Conservation (phyloP, 768 basidiomycete species). For the Collybia mongolica region DNA sequence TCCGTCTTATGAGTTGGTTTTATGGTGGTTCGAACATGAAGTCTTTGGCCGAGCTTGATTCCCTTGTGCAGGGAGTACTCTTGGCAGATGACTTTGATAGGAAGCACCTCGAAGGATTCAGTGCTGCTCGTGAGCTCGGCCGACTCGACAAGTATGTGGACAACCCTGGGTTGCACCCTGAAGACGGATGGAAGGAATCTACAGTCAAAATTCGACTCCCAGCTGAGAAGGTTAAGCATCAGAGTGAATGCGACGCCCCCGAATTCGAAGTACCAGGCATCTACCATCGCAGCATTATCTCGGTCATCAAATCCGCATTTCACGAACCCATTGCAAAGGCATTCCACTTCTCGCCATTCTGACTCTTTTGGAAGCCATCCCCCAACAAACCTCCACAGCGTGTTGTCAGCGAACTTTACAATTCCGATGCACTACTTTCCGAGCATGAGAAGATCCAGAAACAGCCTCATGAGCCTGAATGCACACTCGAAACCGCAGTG, state of each 20-base stretch:
- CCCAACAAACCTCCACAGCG: neutral
- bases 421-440: neutral
- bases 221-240: slow-evolving; percentile 12
- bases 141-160: slow-evolving; percentile 11
- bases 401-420: neutral
- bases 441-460: neutral
- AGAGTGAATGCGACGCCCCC: slow-evolving; percentile 10
- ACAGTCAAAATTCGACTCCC: slow-evolving; percentile 21
- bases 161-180: neutral
- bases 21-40: slow-evolving; percentile 14
- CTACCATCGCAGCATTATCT: slow-evolving; percentile 3
- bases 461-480: neutral
- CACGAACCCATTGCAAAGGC: slow-evolving; percentile 5
- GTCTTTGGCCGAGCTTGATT: slow-evolving; percentile 18
- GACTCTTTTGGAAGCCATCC: slow-evolving; percentile 12
- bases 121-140: slow-evolving; percentile 9
- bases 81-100: slow-evolving; percentile 19
- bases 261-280: neutral
- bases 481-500: neutral
- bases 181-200: slow-evolving; percentile 18
- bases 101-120: slow-evolving; percentile 18
- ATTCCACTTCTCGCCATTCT: slow-evolving; percentile 14
- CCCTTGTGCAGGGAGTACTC: slow-evolving; percentile 23
- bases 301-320: slow-evolving; percentile 13
- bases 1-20: slow-evolving; percentile 22